These are phyloP conservation scores for Suillus sp. DNA, from an alignment of 768 basidiomycete species.

Conservation along the genomic window DNA sequence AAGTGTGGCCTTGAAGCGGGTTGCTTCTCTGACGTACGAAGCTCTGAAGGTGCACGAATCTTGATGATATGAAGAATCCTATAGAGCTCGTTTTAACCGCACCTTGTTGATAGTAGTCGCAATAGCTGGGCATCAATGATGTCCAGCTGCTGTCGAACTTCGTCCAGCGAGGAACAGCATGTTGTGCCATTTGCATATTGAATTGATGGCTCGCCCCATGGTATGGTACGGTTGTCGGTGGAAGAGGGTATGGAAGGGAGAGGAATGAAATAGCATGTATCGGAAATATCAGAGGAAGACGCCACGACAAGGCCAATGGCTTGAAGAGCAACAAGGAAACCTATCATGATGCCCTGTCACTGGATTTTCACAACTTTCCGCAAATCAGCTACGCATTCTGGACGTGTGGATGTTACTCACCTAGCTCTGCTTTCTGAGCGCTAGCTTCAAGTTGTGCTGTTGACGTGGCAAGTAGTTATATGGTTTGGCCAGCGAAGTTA, in stretches of 20 bases:
- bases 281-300: slow-evolving; percentile 3
- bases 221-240: slow-evolving; percentile 21
- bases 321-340: neutral
- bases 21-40: slow-evolving; percentile 28
- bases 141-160: slow-evolving; percentile 22
- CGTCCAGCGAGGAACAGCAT: slow-evolving; percentile 27
- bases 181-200: slow-evolving; percentile 23
- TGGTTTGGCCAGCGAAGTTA: too few species aligned
- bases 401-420: too few species aligned
- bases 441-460: too few species aligned
- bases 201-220: slow-evolving; percentile 28
- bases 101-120: slow-evolving; percentile 25
- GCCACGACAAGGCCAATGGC: neutral
- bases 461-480: too few species aligned
- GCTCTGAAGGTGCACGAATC: slow-evolving; percentile 12
- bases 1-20: slow-evolving; percentile 27
- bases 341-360: neutral
- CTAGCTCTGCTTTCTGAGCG: too few species aligned
- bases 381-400: neutral
- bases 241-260: slow-evolving; percentile 20
- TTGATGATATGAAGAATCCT: neutral
- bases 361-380: neutral
- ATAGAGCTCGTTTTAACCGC: neutral
- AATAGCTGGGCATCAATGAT: slow-evolving; percentile 23
- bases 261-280: slow-evolving; percentile 24